These are phyloP conservation scores for Leccinum subfulvum DNA, from an alignment of 1,284 basidiomycete genomes.

Conservation along the genomic window DNA sequence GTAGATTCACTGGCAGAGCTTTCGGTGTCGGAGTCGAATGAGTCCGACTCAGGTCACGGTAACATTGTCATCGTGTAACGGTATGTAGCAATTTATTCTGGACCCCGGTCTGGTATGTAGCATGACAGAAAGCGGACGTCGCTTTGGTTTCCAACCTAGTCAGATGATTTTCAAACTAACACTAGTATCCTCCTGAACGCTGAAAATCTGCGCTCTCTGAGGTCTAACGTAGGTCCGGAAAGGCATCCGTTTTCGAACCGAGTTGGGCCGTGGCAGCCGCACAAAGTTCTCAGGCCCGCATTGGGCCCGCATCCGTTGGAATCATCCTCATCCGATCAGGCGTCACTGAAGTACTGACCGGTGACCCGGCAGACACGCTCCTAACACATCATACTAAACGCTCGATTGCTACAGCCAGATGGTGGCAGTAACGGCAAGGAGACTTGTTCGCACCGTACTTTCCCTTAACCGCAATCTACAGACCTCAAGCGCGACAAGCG, in stretches of 20 bases:
- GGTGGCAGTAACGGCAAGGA: too few species aligned
- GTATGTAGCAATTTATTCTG: constrained; percentile 8
- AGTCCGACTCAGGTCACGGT: not conserved
- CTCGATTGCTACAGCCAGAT: too few species aligned
- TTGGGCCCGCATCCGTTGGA: not conserved
- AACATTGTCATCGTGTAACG: not conserved
- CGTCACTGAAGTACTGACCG: too few species aligned
- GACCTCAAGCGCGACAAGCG: too few species aligned
- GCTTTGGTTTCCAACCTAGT: not conserved
- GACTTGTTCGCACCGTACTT: too few species aligned
- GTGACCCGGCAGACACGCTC: not conserved
- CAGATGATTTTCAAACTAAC: too few species aligned
- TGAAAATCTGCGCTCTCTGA: too few species aligned
- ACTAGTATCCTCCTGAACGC: too few species aligned
- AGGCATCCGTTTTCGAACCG: too few species aligned
- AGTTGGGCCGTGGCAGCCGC: not conserved
- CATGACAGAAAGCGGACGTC: not conserved
- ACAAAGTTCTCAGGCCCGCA: not conserved
- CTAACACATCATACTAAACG: not conserved
- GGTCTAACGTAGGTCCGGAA: too few species aligned
- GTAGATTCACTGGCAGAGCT: not conserved
- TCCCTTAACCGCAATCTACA: too few species aligned
- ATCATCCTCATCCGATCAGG: too few species aligned
- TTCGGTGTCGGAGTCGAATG: not conserved
- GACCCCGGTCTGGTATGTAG: not conserved